Percentiles rank a stretch among this genome's conserved stretches.
Evolutionary conservation across 2,329 filamentous ascomycete genomes (phyloP).

Genomic region (Celoporthe dispersa): DNA sequence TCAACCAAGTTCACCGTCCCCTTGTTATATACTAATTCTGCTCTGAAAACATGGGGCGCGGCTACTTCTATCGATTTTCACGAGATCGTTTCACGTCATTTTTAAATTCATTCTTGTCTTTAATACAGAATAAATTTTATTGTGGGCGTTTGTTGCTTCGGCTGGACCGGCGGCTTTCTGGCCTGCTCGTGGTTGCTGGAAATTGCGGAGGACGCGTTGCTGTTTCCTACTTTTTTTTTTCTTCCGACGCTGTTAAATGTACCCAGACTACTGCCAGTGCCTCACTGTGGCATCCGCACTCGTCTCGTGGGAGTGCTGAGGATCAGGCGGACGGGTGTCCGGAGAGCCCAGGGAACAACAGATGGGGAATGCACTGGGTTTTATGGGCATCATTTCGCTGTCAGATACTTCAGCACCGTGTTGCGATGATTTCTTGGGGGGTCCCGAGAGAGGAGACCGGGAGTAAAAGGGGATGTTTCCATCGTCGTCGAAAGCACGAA

Average conservation of each 20-base stretch:
- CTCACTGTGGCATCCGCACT: not conserved
- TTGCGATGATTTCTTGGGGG: not conserved
- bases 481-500: not conserved
- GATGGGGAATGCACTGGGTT: not conserved
- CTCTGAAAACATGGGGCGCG: not conserved
- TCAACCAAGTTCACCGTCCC: not conserved
- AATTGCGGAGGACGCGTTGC: constrained; percentile 1
- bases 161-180: constrained; percentile 30
- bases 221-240: not conserved
- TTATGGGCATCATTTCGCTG: not conserved
- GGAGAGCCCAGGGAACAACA: not conserved
- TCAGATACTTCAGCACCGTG: not conserved
- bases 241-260: not conserved
- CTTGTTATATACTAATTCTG: not conserved
- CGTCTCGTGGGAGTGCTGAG: not conserved
- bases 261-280: not conserved
- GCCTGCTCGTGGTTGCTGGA: constrained; percentile 16
- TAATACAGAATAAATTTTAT: constrained; percentile 22
- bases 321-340: not conserved
- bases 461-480: not conserved
- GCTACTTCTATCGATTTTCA: constrained; percentile 12
- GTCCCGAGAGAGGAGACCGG: not conserved
- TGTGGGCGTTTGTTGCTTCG: constrained; percentile 27
- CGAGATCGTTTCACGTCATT: constrained; percentile 7
- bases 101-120: constrained; percentile 26